Conservation (phyloP, 306 rosid species). For the Coriaria nepalensis region DNA sequence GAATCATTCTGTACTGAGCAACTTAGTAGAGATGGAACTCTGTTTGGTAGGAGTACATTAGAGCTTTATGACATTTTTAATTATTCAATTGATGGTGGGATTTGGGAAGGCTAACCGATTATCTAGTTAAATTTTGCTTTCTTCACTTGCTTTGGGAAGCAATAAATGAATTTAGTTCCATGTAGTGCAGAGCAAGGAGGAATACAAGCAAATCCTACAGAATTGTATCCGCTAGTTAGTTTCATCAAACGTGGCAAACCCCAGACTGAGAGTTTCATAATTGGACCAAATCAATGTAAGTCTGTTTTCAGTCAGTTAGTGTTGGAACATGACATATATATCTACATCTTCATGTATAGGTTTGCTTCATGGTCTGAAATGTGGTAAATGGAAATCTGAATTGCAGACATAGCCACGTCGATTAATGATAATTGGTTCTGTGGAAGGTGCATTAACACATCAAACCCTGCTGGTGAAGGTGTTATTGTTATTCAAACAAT, state of each 20-base stretch:
- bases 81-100: too few species aligned
- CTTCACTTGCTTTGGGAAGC: slow-evolving; percentile 14
- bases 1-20: background rate
- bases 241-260: slow-evolving; percentile 39
- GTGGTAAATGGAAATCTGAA: slow-evolving; percentile 14
- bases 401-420: slow-evolving; percentile 77
- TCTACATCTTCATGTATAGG: background rate
- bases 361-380: slow-evolving; percentile 5
- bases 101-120: too few species aligned
- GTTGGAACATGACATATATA: background rate
- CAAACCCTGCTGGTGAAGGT: slow-evolving; percentile 87
- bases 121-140: too few species aligned
- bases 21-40: too few species aligned
- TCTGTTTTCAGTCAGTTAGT: slow-evolving; percentile 8
- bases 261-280: slow-evolving; percentile 39
- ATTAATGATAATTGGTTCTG: slow-evolving; percentile 82
- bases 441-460: slow-evolving; percentile 91
- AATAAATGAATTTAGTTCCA: slow-evolving; percentile 18
- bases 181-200: slow-evolving; percentile 65
- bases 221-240: slow-evolving; percentile 30
- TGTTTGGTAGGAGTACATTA: too few species aligned
- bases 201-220: slow-evolving; percentile 33
- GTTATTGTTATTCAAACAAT: slow-evolving; percentile 70
- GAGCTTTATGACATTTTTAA: too few species aligned
- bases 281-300: slow-evolving; percentile 48